Percentiles rank a stretch among this genome's conserved stretches.
Evolutionary conservation across 176 grass and related monocot species (phyloP).

Genomic region (Pharus latifolius): DNA sequence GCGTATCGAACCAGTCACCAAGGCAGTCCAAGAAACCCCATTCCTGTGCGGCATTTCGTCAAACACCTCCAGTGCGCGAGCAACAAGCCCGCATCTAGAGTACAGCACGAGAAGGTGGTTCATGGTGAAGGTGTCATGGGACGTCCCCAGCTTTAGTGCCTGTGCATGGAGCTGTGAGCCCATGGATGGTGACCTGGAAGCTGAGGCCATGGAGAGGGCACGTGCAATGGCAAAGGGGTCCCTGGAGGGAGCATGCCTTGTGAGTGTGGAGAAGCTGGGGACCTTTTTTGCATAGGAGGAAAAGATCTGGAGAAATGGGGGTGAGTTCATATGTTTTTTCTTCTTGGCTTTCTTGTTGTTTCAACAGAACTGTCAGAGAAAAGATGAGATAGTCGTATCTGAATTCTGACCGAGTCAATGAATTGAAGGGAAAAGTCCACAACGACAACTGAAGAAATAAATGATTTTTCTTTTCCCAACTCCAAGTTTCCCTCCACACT

Average conservation of each 20-base stretch:
- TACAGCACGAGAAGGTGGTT: constrained; percentile 35
- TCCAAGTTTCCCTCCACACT: no score
- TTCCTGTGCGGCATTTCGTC: constrained; percentile 41
- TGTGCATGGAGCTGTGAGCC: constrained; percentile 18
- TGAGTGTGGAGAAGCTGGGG: not conserved
- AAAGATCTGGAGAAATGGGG: not conserved
- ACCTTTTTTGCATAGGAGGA: not conserved
- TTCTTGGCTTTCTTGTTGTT: no score
- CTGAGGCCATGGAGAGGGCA: constrained; percentile 9
- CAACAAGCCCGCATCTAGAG: not conserved
- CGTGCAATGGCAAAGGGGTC: constrained; percentile 22
- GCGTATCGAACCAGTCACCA: constrained; percentile 24
- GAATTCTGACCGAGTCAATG: no score
- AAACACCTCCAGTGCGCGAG: constrained; percentile 9
- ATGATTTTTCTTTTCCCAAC: no score
- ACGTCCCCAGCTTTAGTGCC: constrained; percentile 30
- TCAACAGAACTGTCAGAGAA: no score
- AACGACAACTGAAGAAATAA: no score
- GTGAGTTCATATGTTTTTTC: no score
- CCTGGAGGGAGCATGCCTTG: not conserved
- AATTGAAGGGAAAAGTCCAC: no score
- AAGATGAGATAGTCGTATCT: no score
- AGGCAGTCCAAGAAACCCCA: constrained; percentile 42
- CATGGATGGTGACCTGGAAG: not conserved
- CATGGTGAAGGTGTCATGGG: constrained; percentile 35